Evolutionary conservation across 2,329 filamentous ascomycete genomes (phyloP), one percentile per base, ranked within the genome.

Genomic region (Venturia carpophila): DNA sequence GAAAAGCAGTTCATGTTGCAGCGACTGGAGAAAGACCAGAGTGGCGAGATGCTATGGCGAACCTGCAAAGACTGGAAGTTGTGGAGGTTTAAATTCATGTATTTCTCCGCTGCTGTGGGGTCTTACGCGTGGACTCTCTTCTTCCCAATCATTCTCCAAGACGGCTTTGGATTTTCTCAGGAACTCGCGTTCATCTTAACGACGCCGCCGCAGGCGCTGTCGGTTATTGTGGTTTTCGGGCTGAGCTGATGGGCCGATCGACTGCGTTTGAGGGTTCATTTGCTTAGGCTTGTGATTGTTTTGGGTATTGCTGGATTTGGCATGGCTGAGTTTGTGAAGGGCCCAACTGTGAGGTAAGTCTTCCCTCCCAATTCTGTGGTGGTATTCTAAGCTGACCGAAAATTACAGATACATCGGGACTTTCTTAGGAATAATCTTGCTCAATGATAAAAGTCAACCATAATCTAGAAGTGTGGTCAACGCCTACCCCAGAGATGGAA

Each of bases 1-100:
- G 84, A 88, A 72, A 75, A 78, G 0, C 75, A 76, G n/a, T 84
- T 81, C 78, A 71, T 85, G n/a, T 78, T 84, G 41, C 74, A 77
- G 5, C 78, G 80, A 49, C 70, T 75, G 10, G 71, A 73, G 43
- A 47, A 47, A 47, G 43, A 47, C 15, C 43, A 47, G 15, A 15
- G 43, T 5, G 43, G 43, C 5, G 17, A 47, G 43, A 15, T 47
- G 43, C 6, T 47, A 47, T 21, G 43, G 43, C 5, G 17, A 47
- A 21, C 6, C 17, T 47, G n/a, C 43, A 47, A 47, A 47, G 43
- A 47, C 43, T 47, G 43, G 43, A 9, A 7, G 43, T 5, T 47
- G 43, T 47, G 43, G 43, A 47, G 6, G 5, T 47, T 47, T 47
- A 5, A 5, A 15, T 47, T 47, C 43, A 9, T 47, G 43, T 47